Base-by-base conservation (phyloP, 2,329 filamentous ascomycete species). In the Colletotrichum musae region DNA sequence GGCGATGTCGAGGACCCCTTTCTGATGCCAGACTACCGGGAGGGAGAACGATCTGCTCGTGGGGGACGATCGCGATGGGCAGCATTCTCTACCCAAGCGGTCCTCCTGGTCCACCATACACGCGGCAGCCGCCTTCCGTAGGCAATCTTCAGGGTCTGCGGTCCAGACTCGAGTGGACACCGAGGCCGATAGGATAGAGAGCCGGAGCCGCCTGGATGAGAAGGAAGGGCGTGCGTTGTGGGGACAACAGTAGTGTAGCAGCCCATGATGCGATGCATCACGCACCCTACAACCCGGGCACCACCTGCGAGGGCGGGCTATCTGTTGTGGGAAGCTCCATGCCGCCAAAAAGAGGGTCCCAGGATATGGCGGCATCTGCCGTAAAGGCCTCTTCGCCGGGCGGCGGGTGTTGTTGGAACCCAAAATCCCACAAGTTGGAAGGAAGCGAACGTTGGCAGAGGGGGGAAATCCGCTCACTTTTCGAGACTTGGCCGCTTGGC, bases 401-500 rank as follows among this genome's bases (percentile, higher is more conserved):
- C 41, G n/a, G 15, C 36, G 4, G 36, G 7, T 39, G 7, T 39
- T 16, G 41, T 61, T 63, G 51, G 13, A 10, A 45, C 26, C 36
- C 15, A 45, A 52, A 52, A 26, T 15, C 18, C 48, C 24, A 12
- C 13, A n/a, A 5, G 9, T 21, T 50, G 18, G 5, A n/a, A 10
- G 18, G 12, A 13, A 9, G 18, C 16, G 47, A 50, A 6, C 12
- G 47, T 13, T 50, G 47, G n/a, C 18, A 32, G 18, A 59, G 45
- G 21, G 21, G 24, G n/a, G 50, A 48, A 39, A 56, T 36, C 28
- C 43, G 66, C 66, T 56, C 50, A 54, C 24, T 18, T 12, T 28
- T 41, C 26, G 24, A 24, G 39, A 36, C 56, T 28, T 60, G 48
- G 54, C 10, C 39, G n/a, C 62, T 69, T 69, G 66, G 66, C 62